phyloP scores from a whole-genome alignment of 345 rosid genomes.

The Lepidium didymum region DNA sequence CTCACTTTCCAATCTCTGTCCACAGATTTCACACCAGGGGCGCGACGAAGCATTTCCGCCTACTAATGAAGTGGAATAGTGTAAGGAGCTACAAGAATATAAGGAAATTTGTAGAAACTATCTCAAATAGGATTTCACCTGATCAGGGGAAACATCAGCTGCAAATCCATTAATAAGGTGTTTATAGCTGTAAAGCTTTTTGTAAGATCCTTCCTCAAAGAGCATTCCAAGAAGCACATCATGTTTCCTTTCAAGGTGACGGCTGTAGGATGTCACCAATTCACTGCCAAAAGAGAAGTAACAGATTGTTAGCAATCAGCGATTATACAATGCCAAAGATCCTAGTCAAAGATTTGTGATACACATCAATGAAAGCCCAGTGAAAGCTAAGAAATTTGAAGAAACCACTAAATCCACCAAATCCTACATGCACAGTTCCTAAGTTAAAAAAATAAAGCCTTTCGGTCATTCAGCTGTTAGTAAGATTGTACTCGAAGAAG shows the following conservation, averaged over 20 bases:
- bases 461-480: not conserved
- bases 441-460: not conserved
- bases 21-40: conserved; percentile 83
- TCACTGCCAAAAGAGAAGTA: conserved; percentile 43
- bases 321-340: not conserved
- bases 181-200: conserved; percentile 88
- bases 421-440: not conserved
- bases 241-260: conserved; percentile 86
- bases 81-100: conserved; percentile 31
- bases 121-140: conserved; percentile 51
- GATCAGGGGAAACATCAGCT: conserved; percentile 71
- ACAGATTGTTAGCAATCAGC: not conserved
- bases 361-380: not conserved
- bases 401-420: not conserved
- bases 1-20: conserved; percentile 94
- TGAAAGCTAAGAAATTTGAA: not conserved
- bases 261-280: conserved; percentile 66
- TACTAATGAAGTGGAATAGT: conserved; percentile 52
- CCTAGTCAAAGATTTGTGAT: not conserved
- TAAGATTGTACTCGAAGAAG: not conserved
- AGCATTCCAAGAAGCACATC: conserved; percentile 84
- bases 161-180: conserved; percentile 97
- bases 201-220: conserved; percentile 69
- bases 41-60: conserved; percentile 77
- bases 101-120: not conserved